phyloP scores from a whole-genome alignment of 1,139 yeast genomes.

The Komagataea norvegica region DNA sequence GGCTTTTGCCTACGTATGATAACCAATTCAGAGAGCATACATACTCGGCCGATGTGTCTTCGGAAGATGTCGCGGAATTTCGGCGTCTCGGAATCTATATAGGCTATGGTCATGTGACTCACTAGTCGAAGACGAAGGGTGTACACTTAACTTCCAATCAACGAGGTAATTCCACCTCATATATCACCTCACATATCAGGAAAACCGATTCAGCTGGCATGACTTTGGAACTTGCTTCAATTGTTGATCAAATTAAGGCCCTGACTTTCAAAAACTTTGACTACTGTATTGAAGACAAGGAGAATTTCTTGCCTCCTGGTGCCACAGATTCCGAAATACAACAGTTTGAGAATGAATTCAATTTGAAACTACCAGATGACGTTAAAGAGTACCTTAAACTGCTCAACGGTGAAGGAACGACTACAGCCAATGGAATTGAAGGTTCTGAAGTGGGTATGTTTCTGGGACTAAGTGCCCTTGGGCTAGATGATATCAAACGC shows the following conservation, averaged over 20 bases:
- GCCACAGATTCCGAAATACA: constrained; percentile 1
- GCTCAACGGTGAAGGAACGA: constrained; percentile 12
- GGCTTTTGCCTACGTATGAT: too few species aligned
- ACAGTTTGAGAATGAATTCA: constrained; percentile 7
- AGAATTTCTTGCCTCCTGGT: constrained; percentile 6
- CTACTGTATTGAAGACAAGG: constrained; percentile 2
- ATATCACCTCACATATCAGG: too few species aligned
- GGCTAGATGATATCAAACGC: constrained; percentile 12
- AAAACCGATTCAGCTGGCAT: too few species aligned
- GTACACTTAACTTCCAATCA: too few species aligned
- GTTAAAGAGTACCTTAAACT: constrained; percentile 9
- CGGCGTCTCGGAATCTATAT: too few species aligned
- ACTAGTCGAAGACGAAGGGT: too few species aligned
- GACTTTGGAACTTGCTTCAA: constrained; percentile 1
- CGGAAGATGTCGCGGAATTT: too few species aligned
- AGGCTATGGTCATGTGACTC: too few species aligned
- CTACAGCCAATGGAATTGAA: neutral
- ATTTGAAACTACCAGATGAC: constrained; percentile 12
- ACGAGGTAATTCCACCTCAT: too few species aligned
- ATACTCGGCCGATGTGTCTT: too few species aligned
- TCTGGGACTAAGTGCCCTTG: constrained; percentile 11
- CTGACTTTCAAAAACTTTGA: constrained; percentile 5
- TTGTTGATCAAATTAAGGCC: constrained; percentile 1
- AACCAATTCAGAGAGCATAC: too few species aligned
- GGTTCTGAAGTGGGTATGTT: constrained; percentile 9